Conservation (phyloP, 805 yeast species). For the Metschnikowia similis region DNA sequence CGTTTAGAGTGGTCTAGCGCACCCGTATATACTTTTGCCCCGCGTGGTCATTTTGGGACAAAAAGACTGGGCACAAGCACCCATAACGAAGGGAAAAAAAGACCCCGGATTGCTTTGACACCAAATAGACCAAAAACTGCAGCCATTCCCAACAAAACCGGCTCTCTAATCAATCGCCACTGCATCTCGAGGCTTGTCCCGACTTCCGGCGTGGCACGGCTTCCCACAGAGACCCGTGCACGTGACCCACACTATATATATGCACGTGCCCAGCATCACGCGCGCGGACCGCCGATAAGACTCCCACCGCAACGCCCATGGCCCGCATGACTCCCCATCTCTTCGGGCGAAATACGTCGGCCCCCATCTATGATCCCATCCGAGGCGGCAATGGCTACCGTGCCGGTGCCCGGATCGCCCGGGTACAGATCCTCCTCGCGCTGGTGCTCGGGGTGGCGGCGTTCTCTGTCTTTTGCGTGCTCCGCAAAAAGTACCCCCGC, state of each 20-base stretch:
- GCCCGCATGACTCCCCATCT: neutral
- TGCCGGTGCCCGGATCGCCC: constrained; percentile 51
- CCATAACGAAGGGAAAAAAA: too few species aligned
- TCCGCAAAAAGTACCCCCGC: constrained; percentile 72
- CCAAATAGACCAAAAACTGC: too few species aligned
- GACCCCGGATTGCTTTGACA: too few species aligned
- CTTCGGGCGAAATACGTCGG: constrained; percentile 5
- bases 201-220: too few species aligned
- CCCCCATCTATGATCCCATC: constrained; percentile 18
- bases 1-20: too few species aligned
- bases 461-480: constrained; percentile 60
- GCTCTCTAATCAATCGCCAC: too few species aligned
- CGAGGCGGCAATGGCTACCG: constrained; percentile 14
- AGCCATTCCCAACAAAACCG: too few species aligned
- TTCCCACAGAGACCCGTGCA: too few species aligned
- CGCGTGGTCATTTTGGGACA: too few species aligned
- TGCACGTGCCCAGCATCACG: neutral
- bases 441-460: constrained; percentile 63
- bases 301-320: neutral
- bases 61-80: too few species aligned
- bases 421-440: constrained; percentile 75
- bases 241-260: neutral
- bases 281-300: neutral
- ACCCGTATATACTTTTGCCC: too few species aligned
- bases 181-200: too few species aligned